Percentiles rank a stretch among this genome's conserved stretches.
Evolutionary conservation across 495 filamentous ascomycete species (phyloP).

Genomic region (Evernia prunastri): DNA sequence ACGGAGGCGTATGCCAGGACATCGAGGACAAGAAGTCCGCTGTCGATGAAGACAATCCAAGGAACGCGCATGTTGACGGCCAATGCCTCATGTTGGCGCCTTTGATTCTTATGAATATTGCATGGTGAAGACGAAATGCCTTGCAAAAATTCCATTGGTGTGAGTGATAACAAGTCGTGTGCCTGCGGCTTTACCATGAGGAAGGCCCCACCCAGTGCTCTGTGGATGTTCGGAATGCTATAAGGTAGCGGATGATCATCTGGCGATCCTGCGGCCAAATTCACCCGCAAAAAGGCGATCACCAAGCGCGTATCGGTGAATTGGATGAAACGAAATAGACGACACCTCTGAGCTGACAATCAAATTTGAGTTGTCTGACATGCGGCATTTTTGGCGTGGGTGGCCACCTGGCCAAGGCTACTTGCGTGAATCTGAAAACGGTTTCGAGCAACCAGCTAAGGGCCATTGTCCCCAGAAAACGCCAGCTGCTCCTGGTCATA

Average conservation of each 20-base stretch:
- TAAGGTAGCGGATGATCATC: neutral
- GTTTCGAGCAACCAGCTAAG: neutral
- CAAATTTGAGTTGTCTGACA: neutral
- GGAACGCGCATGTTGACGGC: neutral
- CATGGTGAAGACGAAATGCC: neutral
- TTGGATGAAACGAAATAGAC: neutral
- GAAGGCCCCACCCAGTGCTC: neutral
- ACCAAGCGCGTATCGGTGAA: neutral
- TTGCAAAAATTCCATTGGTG: neutral
- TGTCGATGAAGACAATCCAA: neutral
- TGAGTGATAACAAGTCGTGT: neutral
- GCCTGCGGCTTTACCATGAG: neutral
- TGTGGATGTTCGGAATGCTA: neutral
- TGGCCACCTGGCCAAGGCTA: neutral
- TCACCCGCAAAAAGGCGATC: neutral
- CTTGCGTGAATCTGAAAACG: neutral
- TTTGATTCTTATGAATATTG: neutral
- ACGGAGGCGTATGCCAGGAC: neutral
- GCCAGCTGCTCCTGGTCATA: slow-evolving; percentile 9
- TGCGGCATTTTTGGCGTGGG: neutral
- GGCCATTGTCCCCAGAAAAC: neutral
- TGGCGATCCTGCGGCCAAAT: neutral
- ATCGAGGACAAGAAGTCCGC: neutral
- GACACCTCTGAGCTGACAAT: neutral
- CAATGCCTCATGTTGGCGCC: neutral